These are phyloP conservation scores for Cercospora brassicicola DNA, from an alignment of 2,329 filamentous ascomycete species.

Conservation along the genomic window DNA sequence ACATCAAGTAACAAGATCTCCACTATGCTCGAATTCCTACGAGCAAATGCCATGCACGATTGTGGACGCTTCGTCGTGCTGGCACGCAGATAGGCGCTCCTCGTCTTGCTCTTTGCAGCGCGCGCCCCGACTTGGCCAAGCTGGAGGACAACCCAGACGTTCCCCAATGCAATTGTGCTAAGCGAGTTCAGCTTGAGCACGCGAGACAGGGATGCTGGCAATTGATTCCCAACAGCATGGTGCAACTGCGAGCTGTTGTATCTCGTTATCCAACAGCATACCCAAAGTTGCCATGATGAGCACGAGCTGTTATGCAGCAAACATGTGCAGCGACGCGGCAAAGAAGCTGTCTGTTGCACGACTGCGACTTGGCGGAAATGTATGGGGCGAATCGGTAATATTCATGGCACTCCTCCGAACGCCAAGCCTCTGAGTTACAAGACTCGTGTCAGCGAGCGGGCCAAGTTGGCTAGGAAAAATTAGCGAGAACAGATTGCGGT, in stretches of 20 bases:
- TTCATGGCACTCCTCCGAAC: not conserved
- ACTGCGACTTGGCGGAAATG: not conserved
- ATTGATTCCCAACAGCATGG: conserved; percentile 1
- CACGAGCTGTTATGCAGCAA: not conserved
- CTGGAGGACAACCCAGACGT: not conserved
- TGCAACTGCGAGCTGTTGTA: not conserved
- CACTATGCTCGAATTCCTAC: not conserved
- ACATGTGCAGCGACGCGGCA: not conserved
- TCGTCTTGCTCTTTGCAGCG: not conserved
- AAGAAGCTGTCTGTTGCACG: not conserved
- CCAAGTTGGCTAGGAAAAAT: not conserved
- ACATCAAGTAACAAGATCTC: not conserved
- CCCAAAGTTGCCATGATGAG: not conserved
- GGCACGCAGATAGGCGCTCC: not conserved
- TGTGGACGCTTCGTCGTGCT: not conserved
- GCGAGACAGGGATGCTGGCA: conserved; percentile 3
- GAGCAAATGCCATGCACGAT: not conserved
- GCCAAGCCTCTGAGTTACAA: not conserved
- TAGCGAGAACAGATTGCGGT: not conserved
- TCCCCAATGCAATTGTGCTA: not conserved
- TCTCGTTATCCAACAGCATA: not conserved
- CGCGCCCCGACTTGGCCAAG: not conserved
- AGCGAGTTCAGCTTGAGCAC: conserved; percentile 6
- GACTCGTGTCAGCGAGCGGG: not conserved
- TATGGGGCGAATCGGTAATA: not conserved